These are phyloP conservation scores for Xylaria acuta DNA, from an alignment of 495 filamentous ascomycete species.

Conservation along the genomic window DNA sequence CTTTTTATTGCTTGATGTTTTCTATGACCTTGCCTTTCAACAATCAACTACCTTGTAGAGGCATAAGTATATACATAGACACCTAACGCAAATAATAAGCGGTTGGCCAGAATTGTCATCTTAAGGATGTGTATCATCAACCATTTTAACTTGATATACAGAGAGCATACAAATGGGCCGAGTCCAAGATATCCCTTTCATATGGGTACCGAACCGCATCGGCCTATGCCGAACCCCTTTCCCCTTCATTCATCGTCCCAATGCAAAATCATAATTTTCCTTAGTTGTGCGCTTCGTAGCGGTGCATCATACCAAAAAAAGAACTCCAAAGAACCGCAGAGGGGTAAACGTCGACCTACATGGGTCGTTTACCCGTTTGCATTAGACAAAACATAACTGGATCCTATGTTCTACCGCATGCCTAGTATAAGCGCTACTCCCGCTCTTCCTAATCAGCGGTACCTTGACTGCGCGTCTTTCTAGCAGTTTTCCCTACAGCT, in stretches of 20 bases:
- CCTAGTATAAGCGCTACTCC: background rate
- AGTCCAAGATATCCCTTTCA: background rate
- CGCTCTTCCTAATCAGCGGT: constrained; percentile 34
- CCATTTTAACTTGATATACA: constrained; percentile 5
- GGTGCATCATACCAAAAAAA: background rate
- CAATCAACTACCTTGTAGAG: background rate
- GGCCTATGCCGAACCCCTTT: background rate
- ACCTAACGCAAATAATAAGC: background rate
- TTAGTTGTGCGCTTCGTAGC: background rate
- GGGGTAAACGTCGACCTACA: background rate
- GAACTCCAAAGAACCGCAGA: background rate
- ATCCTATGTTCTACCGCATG: background rate
- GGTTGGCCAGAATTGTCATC: background rate
- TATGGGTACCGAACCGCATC: background rate
- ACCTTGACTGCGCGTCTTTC: constrained; percentile 56
- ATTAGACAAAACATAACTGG: background rate
- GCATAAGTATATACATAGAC: background rate
- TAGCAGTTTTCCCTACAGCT: constrained; percentile 45
- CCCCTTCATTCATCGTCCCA: background rate
- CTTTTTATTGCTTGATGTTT: background rate
- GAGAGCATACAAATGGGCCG: background rate
- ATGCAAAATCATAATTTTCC: background rate
- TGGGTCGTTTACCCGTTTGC: background rate
- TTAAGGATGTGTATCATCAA: background rate
- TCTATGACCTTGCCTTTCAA: background rate